Base-by-base conservation (phyloP, 2,329 filamentous ascomycete species). In the Chaetomium globosum region DNA sequence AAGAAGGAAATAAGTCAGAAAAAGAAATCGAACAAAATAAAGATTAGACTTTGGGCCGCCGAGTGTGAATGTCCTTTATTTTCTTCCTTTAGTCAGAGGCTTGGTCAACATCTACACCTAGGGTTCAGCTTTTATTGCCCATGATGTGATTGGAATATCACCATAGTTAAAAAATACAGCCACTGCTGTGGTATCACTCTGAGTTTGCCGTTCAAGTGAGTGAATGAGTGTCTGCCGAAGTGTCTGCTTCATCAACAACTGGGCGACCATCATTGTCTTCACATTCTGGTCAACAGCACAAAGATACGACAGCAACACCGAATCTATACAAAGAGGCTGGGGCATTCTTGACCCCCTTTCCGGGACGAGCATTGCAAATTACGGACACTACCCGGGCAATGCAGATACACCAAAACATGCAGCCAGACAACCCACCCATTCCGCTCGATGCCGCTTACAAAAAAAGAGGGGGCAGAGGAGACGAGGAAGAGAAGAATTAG, bases 341-440 rank as follows among this genome's bases (percentile, higher is more conserved):
- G 19, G 39, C 39, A 19, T n/a, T 7, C 39, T 43, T 19, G 39
- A 19, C 16, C 16, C 39, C 12, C 16, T 43, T 16, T n/a, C 39
- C 16, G 19, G 39, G 13, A 4, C 39, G 16, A 19, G 39, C 16
- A 43, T 43, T 43, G 39, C 16, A 19, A 43, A 43, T 43, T 43
- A 43, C 39, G 19, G 39, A 43, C 39, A 43, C 39, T 51, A 46
- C 19, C 57, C 52, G 52, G 56, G 48, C 53, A 54, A 64, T 66
- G 65, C 63, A 63, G 28, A 66, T 66, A 58, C 56, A 64, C 28
- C 57, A 30, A 64, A 61, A 62, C 30, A 65, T 64, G 59, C 55
- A n/a, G 57, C 65, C 39, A 64, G 48, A 65, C 62, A 49, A 30
- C 51, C 61, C n/a, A 23, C 46, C 46, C 46, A 48, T 52, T 52